Base-by-base conservation (phyloP, 345 rosid genomes). In the Geranium rotundifolium region DNA sequence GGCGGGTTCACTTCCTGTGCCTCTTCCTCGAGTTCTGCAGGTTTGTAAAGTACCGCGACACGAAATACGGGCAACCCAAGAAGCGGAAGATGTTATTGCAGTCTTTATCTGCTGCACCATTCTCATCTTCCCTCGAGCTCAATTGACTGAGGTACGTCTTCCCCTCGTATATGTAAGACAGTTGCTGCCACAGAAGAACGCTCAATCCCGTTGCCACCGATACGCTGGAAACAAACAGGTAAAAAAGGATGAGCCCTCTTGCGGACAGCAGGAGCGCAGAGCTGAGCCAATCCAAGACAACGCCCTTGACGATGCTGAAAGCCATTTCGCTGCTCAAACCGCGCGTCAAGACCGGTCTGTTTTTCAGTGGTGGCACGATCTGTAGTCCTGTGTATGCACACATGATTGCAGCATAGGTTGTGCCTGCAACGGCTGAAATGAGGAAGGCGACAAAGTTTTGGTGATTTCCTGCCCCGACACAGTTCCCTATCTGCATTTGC, bases 381-480 rank as follows among this genome's bases (percentile, higher is more conserved):
- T 74, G 85, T 19, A 72, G 54, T 56, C 79, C 80, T 4, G 77
- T 69, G 63, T 80, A 80, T 57, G 65, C 67, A 65, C 83, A 80
- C 82, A 82, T 74, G 57, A 60, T 59, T 50, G 80, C 29, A 57
- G 83, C 83, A 15, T 82, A 82, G 60, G 68, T 19, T 41, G 80
- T 78, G 70, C 87, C 78, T 67, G 72, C 57, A 60, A 92, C 70
- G 5, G 91, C 81, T 17, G 87, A 84, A 23, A 87, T 75, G 68
- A 89, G 98, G 80, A 87, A 92, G 60, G 75, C 66, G 30, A 83
- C 67, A 70, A 83, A 84, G 62, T 77, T 71, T 19, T 79, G 77
- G 62, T 89, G 98, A 75, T 92, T 92, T 55, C 83, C 84, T 29
- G 91, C 96, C 19, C 96, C 98, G 29, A 92, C 93, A 61, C 96